Evolutionary conservation across 2,329 filamentous ascomycete genomes (phyloP), one percentile per base, ranked within the genome.

Genomic region (Pyrenophora tritici-repentis): DNA sequence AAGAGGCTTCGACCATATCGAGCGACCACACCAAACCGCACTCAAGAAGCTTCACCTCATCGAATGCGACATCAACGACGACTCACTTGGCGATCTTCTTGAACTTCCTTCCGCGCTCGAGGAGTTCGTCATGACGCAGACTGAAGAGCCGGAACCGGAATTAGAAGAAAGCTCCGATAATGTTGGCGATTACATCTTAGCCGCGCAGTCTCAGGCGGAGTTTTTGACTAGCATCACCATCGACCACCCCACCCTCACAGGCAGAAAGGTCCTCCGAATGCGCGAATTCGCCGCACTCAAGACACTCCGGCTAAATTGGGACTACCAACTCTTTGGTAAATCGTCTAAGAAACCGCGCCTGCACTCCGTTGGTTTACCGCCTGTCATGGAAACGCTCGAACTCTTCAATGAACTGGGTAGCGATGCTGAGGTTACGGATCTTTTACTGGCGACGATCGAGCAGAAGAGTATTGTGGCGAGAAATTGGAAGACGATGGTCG

Each of bases 51-150:
- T 70, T 13, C 57, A 62, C 14, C 33, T 70, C 16, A 63, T 70
- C 33, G 67, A 70, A 55, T 70, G 67, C 56, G 67, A 70, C 42
- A 67, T 70, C 31, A 69, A 64, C 46, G 67, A 70, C 20, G 67
- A 70, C 34, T 65, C 65, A 3, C 58, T 70, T 1, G 59, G 63
- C 3, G 67, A 70, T 34, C 47, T 70, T 2, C 59, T 70, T n/a
- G 63, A 69, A 47, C 57, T 70, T 5, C 67, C 67, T 0, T 60
- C 67, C 42, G 65, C 62, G 6, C 54, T 70, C 1, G 63, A 69
- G 33, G 67, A 70, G 22, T 69, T 70, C 16, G 65, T 69, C 26
- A 67, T 70, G 62, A 70, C 65, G 3, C 67, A 70, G 16, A 42
- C 53, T 5, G 65, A 66, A 34, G 66, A 68, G n/a, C 67, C 67